Evolutionary conservation across 1,139 yeast species (phyloP).

Genomic region (Hyphopichia khmerensis): DNA sequence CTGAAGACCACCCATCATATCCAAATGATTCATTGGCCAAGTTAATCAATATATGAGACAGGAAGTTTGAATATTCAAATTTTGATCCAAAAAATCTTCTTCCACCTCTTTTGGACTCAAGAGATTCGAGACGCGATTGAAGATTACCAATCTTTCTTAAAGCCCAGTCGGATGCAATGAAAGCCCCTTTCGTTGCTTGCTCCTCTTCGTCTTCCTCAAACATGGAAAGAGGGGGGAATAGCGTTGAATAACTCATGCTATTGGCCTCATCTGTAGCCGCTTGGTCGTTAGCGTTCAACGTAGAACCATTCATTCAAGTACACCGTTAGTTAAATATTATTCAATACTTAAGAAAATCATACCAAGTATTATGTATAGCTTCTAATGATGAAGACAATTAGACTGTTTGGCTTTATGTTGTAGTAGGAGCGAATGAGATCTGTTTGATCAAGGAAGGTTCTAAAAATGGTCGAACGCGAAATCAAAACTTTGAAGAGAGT

Average conservation of each 20-base stretch:
- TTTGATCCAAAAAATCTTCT: conserved; percentile 8
- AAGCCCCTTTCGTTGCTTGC: conserved; percentile 3
- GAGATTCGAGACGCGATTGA: conserved; percentile 30
- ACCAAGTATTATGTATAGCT: too few relatives aligned
- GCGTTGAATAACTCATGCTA: conserved; percentile 15
- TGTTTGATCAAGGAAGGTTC: too few relatives aligned
- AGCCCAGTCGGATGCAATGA: conserved; percentile 24
- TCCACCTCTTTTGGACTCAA: conserved; percentile 18
- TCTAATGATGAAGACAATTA: too few relatives aligned
- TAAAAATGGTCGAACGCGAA: too few relatives aligned
- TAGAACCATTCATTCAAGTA: background rate
- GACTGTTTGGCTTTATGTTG: too few relatives aligned
- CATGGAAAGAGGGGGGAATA: conserved; percentile 23
- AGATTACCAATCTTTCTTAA: conserved; percentile 33
- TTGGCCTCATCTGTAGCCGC: background rate
- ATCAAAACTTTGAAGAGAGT: too few relatives aligned
- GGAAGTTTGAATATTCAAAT: conserved; percentile 8
- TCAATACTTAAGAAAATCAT: background rate
- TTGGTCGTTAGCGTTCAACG: conserved; percentile 4
- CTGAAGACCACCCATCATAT: conserved; percentile 63
- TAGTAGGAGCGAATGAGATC: too few relatives aligned
- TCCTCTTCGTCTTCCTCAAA: conserved; percentile 13
- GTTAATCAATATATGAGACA: conserved; percentile 34
- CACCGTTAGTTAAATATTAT: background rate
- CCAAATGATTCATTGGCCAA: conserved; percentile 70